Base-by-base conservation (phyloP, 2,329 filamentous ascomycete species). In the Botrytis sinoallii region DNA sequence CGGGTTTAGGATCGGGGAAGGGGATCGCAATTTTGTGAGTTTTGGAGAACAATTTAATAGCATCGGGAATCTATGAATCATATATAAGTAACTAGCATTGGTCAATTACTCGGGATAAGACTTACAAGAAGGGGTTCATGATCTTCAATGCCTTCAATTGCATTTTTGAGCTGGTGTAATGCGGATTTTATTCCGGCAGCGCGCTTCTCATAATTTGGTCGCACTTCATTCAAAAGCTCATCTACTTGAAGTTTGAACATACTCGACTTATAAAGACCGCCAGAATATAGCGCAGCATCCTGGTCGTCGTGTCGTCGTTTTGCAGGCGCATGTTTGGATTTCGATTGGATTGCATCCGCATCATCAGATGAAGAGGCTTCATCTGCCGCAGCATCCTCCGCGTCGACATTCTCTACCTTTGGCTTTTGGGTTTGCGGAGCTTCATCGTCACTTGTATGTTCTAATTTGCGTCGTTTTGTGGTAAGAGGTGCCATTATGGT, bases 1-100 rank as follows among this genome's bases (percentile, higher is more conserved):
- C 85, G 2, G 95, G 95, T 69, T 86, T 89, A 29, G 94, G 94
- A n/a, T 91, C 87, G 25, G 95, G 94, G 80, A 94, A 98, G 0
- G 96, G 96, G 66, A 97, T 88, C n/a, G 85, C 83, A 74, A 97
- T 87, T 67, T 89, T 89, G 79, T 90, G 86, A 59, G 86, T 86
- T 82, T 90, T 91, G 77, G 92, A 89, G 78, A 93, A 87, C 75
- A 87, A 88, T 80, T 90, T 85, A 0, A 85, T 85, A 14, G 93
- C 94, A 78, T 96, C 90, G 48, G 83, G 78, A 70, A 96, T 87
- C 92, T 94, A 77, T 32, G 57, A n/a, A 69, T 25, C 52, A 46
- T 29, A 38, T 44, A 59, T 77, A 52, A 78, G 75, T 35, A 44
- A 29, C 57, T 32, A 35, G 55, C 40, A 29, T 42, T 32, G 10